These are phyloP conservation scores for Panaeolus cyanescens DNA, from an alignment of 768 basidiomycete genomes.

Conservation along the genomic window DNA sequence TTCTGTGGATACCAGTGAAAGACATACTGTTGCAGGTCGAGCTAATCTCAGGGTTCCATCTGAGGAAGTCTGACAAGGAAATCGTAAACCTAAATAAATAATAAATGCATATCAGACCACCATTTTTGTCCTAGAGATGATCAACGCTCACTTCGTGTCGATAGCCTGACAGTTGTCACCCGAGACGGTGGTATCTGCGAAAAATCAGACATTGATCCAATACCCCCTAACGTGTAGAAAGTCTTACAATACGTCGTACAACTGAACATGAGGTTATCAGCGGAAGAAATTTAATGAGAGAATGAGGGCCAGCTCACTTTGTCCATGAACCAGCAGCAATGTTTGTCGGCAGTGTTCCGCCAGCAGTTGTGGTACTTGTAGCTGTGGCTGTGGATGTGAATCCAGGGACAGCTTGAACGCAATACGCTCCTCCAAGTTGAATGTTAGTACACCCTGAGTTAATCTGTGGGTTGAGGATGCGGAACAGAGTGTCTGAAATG, in stretches of 20 bases:
- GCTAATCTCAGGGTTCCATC: background rate
- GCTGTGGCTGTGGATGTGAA: background rate
- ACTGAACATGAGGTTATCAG: background rate
- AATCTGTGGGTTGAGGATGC: background rate
- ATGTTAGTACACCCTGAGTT: background rate
- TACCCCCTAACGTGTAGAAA: background rate
- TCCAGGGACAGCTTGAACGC: background rate
- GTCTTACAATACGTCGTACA: background rate
- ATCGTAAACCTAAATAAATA: background rate
- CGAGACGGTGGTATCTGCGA: background rate
- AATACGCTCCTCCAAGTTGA: background rate
- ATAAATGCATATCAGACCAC: background rate
- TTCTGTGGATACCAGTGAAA: background rate
- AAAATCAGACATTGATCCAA: background rate
- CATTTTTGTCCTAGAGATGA: background rate
- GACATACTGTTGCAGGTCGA: background rate
- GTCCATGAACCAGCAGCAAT: background rate
- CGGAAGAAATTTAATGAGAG: background rate
- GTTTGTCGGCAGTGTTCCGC: background rate
- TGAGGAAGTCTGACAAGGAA: background rate
- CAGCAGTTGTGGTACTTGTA: background rate
- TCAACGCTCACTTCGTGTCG: background rate
- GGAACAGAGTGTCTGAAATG: background rate
- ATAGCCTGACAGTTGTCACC: background rate
- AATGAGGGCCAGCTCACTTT: background rate